A percentile compares a stretch with the other conserved stretches of the same genome.
phyloP scores from a whole-genome alignment of 768 basidiomycete genomes.

The Pleurotus pulmonarius region DNA sequence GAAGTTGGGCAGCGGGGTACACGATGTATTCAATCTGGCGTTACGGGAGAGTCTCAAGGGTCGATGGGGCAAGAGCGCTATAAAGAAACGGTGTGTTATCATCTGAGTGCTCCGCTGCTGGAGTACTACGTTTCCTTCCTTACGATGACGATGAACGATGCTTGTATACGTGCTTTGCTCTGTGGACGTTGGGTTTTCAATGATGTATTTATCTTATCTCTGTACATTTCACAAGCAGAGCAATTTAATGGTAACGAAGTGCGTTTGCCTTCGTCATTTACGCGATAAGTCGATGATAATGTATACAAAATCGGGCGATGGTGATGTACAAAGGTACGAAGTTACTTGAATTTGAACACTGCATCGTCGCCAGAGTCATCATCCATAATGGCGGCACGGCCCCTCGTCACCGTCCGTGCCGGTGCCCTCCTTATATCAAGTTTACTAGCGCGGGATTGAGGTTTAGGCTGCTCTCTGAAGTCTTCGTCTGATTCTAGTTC shows the following conservation, averaged over 20 bases:
- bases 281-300: no score
- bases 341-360: conserved; percentile 42
- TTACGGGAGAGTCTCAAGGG: conserved; percentile 86
- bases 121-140: no score
- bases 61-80: conserved; percentile 69
- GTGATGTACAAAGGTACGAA: no score
- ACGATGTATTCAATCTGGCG: conserved; percentile 89
- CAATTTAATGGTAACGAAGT: conserved; percentile 9
- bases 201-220: no score
- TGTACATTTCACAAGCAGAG: no score
- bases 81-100: conserved; percentile 70
- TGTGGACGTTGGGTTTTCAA: no score
- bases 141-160: no score
- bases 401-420: conserved; percentile 24
- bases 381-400: conserved; percentile 35
- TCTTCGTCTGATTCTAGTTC: conserved; percentile 13
- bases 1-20: conserved; percentile 86
- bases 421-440: conserved; percentile 21
- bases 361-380: conserved; percentile 73
- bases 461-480: conserved; percentile 17
- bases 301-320: no score
- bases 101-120: conserved; percentile 20
- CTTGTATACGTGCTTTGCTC: no score
- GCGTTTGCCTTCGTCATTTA: no score
- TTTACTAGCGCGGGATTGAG: conserved; percentile 22